Percentiles rank a stretch among this genome's conserved stretches.
phyloP scores from a whole-genome alignment of 176 grass and related monocot genomes.

The Triticum dicoccoides region DNA sequence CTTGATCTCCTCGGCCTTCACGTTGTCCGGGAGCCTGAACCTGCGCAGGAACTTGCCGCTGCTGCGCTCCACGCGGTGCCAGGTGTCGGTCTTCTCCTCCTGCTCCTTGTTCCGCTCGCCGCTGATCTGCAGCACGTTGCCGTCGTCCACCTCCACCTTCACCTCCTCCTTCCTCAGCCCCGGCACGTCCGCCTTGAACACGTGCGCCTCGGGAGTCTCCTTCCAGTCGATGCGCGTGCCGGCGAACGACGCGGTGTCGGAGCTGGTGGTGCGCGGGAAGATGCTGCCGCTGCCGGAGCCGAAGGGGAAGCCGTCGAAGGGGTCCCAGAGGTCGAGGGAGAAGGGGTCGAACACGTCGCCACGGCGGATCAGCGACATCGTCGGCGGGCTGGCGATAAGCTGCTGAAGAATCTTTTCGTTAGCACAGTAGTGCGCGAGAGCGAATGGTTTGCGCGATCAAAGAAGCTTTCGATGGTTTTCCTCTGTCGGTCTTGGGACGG shows the following conservation, averaged over 20 bases:
- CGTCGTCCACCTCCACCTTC: slow-evolving; percentile 37
- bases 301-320: slow-evolving; percentile 28
- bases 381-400: neutral
- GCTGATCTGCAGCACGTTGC: slow-evolving; percentile 38
- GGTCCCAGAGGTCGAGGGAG: slow-evolving; percentile 33
- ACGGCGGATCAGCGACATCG: slow-evolving; percentile 31
- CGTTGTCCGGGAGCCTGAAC: slow-evolving; percentile 28
- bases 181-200: slow-evolving; percentile 37
- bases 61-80: slow-evolving; percentile 36
- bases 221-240: slow-evolving; percentile 25
- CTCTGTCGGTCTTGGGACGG: too few species aligned
- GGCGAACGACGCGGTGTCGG: neutral
- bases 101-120: slow-evolving; percentile 37
- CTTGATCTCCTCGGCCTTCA: slow-evolving; percentile 36
- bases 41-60: slow-evolving; percentile 38
- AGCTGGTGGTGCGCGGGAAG: neutral
- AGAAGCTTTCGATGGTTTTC: too few species aligned
- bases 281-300: slow-evolving; percentile 1
- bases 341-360: slow-evolving; percentile 49
- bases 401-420: neutral
- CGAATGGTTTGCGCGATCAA: too few species aligned
- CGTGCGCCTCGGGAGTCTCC: slow-evolving; percentile 29
- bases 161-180: slow-evolving; percentile 37
- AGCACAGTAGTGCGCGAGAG: too few species aligned
- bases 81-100: slow-evolving; percentile 37